phyloP scores from a whole-genome alignment of 176 grass and related monocot species.

The Canna indica region DNA sequence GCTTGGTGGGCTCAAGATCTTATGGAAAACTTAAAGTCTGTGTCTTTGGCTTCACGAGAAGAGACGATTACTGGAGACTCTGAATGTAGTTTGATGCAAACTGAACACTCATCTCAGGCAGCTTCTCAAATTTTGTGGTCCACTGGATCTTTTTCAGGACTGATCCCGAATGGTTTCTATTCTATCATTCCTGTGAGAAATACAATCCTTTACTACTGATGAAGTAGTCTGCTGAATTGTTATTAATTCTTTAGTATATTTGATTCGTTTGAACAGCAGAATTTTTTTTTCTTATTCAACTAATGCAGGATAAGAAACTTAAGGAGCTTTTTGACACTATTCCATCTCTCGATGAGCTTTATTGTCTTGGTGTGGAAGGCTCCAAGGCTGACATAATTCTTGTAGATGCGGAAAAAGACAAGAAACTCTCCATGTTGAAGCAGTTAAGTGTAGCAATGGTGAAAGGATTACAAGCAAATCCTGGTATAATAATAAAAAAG shows the following conservation, averaged over 20 bases:
- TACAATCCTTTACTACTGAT: background rate
- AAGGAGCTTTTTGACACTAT: slow-evolving; percentile 77
- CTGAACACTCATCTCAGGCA: slow-evolving; percentile 35
- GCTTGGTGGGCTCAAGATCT: slow-evolving; percentile 42
- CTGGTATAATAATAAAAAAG: slow-evolving; percentile 70
- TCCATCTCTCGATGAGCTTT: slow-evolving; percentile 75
- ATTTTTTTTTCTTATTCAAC: slow-evolving; percentile 24
- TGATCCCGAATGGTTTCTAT: slow-evolving; percentile 92
- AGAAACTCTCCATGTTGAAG: slow-evolving; percentile 78
- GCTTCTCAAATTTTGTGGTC: slow-evolving; percentile 76
- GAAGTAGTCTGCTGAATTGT: background rate
- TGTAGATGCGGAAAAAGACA: slow-evolving; percentile 84
- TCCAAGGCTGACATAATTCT: slow-evolving; percentile 85
- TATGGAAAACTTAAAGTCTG: slow-evolving; percentile 46
- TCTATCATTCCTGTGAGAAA: slow-evolving; percentile 69
- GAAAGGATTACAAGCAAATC: slow-evolving; percentile 79
- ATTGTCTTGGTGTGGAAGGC: slow-evolving; percentile 74
- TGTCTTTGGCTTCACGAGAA: slow-evolving; percentile 29
- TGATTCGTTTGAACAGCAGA: slow-evolving; percentile 5
- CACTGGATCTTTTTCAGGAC: slow-evolving; percentile 53
- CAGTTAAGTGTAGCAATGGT: slow-evolving; percentile 74
- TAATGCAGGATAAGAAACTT: slow-evolving; percentile 75
- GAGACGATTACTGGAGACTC: slow-evolving; percentile 18
- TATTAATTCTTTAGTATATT: background rate
- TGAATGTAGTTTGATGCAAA: slow-evolving; percentile 26